These are phyloP conservation scores for Hypoxylon crocopeplum DNA, from an alignment of 495 filamentous ascomycete species.

Conservation along the genomic window DNA sequence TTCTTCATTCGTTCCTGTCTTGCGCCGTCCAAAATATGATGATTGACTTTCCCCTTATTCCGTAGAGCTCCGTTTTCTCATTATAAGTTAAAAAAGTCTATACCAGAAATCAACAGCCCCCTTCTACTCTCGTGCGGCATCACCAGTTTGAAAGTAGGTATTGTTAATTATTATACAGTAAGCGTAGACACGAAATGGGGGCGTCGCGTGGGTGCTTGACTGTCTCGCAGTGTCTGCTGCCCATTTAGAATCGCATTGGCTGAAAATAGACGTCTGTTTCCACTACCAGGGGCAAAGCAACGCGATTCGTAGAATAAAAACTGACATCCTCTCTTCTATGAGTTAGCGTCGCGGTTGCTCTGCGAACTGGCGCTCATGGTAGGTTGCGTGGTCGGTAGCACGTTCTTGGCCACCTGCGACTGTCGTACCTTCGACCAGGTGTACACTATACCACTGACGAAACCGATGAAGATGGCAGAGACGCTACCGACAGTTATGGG, in stretches of 20 bases:
- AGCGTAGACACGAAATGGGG: slow-evolving; percentile 6
- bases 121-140: slow-evolving; percentile 4
- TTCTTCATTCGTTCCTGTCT: slow-evolving; percentile 25
- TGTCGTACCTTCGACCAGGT: slow-evolving; percentile 91
- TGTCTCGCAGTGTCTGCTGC: slow-evolving; percentile 22
- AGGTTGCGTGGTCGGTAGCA: slow-evolving; percentile 71
- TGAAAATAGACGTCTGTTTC: slow-evolving; percentile 2
- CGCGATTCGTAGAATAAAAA: slow-evolving; percentile 5
- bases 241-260: slow-evolving; percentile 15
- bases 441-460: slow-evolving; percentile 90
- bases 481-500: slow-evolving; percentile 92
- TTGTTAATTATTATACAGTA: slow-evolving; percentile 40
- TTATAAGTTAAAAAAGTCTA: slow-evolving; percentile 44
- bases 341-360: slow-evolving; percentile 82
- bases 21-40: slow-evolving; percentile 38
- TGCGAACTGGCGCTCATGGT: slow-evolving; percentile 89
- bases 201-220: slow-evolving; percentile 10
- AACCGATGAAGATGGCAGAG: slow-evolving; percentile 87
- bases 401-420: slow-evolving; percentile 64
- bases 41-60: slow-evolving; percentile 39
- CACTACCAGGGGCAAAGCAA: too few relatives aligned
- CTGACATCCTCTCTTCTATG: slow-evolving; percentile 35
- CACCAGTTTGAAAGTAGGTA: slow-evolving; percentile 28
- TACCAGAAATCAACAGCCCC: slow-evolving; percentile 35
- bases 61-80: slow-evolving; percentile 42